Evolutionary conservation across 208 protist species (phyloP).

Genomic region (Acanthamoeba royreba): DNA sequence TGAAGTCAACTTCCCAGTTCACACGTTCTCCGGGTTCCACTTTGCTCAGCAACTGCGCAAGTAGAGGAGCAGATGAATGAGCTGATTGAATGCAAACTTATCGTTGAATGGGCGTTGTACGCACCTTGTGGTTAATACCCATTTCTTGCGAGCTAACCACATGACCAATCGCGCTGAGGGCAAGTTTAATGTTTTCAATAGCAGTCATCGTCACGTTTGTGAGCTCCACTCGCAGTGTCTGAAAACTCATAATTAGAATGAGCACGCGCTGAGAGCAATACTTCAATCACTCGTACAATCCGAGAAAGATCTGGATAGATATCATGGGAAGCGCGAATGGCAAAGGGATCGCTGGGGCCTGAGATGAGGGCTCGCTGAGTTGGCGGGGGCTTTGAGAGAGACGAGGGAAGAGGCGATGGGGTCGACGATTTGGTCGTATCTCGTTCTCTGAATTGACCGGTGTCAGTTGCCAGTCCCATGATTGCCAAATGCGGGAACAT

Average conservation of each 20-base stretch:
- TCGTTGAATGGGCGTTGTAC: neutral
- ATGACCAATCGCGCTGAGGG: neutral
- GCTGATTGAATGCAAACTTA: neutral
- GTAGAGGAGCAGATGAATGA: no score
- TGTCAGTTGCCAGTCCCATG: neutral
- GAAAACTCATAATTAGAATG: no score
- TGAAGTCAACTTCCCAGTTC: neutral
- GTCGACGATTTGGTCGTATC: neutral
- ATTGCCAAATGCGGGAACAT: neutral
- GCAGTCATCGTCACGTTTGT: neutral
- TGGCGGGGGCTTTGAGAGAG: neutral
- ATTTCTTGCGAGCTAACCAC: neutral
- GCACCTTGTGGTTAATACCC: neutral
- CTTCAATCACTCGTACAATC: no score
- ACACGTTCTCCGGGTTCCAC: neutral
- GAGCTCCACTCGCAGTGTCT: neutral
- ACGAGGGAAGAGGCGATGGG: neutral
- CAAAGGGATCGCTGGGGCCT: constrained; percentile 9
- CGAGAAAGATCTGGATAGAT: neutral
- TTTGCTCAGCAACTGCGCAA: neutral
- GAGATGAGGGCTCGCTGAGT: neutral
- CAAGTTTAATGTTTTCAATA: neutral
- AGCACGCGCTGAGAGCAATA: no score
- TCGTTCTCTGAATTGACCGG: neutral
- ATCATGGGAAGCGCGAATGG: neutral